A percentile compares a stretch with the other conserved stretches of the same genome.
Evolutionary conservation across 805 yeast genomes (phyloP).

Genomic region (Nematodospora valgi): DNA sequence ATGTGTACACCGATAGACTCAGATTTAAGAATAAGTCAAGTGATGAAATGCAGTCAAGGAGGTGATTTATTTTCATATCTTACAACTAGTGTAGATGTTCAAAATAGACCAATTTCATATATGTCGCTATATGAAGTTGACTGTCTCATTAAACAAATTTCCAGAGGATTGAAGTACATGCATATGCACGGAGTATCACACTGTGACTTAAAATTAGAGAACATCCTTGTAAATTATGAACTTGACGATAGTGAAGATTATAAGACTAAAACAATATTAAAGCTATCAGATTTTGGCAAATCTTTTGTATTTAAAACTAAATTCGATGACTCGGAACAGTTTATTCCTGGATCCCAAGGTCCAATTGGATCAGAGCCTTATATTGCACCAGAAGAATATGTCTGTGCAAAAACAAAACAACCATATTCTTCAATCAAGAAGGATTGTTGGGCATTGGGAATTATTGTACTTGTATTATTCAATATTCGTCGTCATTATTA

Average conservation of each 20-base stretch:
- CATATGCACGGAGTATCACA: slow-evolving; percentile 93
- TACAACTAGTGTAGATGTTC: slow-evolving; percentile 11
- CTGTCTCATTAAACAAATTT: slow-evolving; percentile 83
- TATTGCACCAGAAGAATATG: slow-evolving; percentile 87
- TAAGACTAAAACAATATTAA: slow-evolving; percentile 17
- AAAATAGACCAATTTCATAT: slow-evolving; percentile 11
- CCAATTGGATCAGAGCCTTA: slow-evolving; percentile 85
- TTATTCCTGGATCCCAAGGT: slow-evolving; percentile 58
- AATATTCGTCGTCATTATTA: slow-evolving; percentile 24
- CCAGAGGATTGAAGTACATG: slow-evolving; percentile 79
- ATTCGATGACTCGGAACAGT: slow-evolving; percentile 54
- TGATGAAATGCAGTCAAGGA: slow-evolving; percentile 37
- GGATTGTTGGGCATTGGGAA: slow-evolving; percentile 88
- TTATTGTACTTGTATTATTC: slow-evolving; percentile 33
- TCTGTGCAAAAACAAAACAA: slow-evolving; percentile 14
- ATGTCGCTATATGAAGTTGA: slow-evolving; percentile 62
- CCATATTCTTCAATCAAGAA: slow-evolving; percentile 38
- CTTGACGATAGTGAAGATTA: background rate
- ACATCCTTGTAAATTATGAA: slow-evolving; percentile 49
- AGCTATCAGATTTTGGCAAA: slow-evolving; percentile 77
- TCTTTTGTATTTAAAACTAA: slow-evolving; percentile 88
- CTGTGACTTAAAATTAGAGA: slow-evolving; percentile 89
- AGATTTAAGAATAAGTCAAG: slow-evolving; percentile 24
- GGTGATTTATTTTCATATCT: slow-evolving; percentile 35
- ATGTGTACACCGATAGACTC: slow-evolving; percentile 40